Conservation (phyloP, 345 rosid genomes). For the Schrenkiella parvula region DNA sequence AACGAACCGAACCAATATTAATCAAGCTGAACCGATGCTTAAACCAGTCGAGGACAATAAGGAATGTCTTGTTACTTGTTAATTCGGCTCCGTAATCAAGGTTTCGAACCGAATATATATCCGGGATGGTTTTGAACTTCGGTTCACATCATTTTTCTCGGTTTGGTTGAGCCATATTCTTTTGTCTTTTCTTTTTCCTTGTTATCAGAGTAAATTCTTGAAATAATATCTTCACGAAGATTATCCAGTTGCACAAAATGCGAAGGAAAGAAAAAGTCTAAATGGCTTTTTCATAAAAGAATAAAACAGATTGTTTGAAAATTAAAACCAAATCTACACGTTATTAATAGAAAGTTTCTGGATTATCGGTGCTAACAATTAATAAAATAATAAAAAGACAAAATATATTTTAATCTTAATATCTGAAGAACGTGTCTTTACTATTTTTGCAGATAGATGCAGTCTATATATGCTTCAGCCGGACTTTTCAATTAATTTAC, state of each 20-base stretch:
- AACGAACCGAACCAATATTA: not conserved
- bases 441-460: not conserved
- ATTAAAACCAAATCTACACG: constrained; percentile 29
- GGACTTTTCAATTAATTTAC: not conserved
- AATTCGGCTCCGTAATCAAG: not conserved
- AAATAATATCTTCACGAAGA: constrained; percentile 11
- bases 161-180: constrained; percentile 9
- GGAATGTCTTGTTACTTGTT: not conserved
- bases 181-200: not conserved
- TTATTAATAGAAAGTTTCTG: constrained; percentile 31
- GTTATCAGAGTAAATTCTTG: not conserved
- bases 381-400: not conserved
- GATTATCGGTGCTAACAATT: constrained; percentile 13
- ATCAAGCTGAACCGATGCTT: not conserved
- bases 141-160: not conserved
- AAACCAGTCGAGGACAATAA: not conserved
- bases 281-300: constrained; percentile 13
- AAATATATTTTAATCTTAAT: not conserved
- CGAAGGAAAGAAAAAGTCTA: constrained; percentile 36
- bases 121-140: not conserved
- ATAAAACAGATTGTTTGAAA: not conserved
- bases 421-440: not conserved
- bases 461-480: not conserved
- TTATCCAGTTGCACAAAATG: constrained; percentile 34
- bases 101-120: not conserved